phyloP scores from a whole-genome alignment of 345 rosid species.

The Mercurialis annua region DNA sequence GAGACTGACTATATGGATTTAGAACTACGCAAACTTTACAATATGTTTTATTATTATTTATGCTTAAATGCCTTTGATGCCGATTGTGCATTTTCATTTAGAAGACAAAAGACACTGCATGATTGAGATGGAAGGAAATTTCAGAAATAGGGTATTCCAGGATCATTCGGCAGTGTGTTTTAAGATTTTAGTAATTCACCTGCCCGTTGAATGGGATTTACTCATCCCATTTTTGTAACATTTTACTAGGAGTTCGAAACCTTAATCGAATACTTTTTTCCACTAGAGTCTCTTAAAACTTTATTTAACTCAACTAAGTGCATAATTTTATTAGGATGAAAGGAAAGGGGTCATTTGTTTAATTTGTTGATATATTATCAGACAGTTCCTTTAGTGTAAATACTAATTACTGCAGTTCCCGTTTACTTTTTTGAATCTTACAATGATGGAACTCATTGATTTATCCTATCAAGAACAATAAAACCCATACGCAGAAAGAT shows the following conservation, averaged over 20 bases:
- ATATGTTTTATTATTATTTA: neutral
- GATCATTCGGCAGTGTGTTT: neutral
- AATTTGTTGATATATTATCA: too few relatives aligned
- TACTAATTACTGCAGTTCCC: too few relatives aligned
- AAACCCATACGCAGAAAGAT: neutral
- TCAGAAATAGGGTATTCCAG: neutral
- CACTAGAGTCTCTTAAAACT: too few relatives aligned
- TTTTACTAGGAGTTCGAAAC: neutral
- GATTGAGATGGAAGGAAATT: neutral
- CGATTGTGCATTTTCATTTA: neutral
- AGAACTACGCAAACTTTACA: neutral
- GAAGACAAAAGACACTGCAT: neutral
- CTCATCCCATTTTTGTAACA: neutral
- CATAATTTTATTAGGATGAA: too few relatives aligned
- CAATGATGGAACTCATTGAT: too few relatives aligned
- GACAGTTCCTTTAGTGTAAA: too few relatives aligned
- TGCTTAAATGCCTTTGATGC: neutral
- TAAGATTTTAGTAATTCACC: too few relatives aligned
- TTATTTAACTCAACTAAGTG: too few relatives aligned
- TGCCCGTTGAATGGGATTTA: neutral
- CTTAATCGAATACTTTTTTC: neutral
- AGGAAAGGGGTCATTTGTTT: too few relatives aligned
- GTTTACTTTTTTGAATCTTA: too few relatives aligned
- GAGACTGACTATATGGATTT: neutral
- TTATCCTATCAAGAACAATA: too few relatives aligned